phyloP scores from a whole-genome alignment of 2,329 filamentous ascomycete genomes.

The Alternaria sp. region DNA sequence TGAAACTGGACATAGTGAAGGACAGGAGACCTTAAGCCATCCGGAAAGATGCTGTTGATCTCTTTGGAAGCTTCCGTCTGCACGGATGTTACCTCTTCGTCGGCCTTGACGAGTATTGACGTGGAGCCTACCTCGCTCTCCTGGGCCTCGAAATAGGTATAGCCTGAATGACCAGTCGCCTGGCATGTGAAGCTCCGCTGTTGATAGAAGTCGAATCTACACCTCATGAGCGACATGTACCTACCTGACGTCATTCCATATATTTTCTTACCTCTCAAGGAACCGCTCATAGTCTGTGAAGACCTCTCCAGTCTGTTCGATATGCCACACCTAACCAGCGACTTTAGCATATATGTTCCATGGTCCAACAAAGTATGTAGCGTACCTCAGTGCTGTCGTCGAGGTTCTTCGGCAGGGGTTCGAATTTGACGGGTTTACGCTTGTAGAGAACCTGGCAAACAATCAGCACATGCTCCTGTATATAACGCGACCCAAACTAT shows the following conservation, averaged over 20 bases:
- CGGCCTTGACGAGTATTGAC: conserved; percentile 29
- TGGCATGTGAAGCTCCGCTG: conserved; percentile 94
- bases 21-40: conserved; percentile 87
- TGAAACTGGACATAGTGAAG: conserved; percentile 87
- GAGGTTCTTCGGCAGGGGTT: conserved; percentile 73
- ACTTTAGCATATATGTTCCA: conserved; percentile 35
- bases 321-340: conserved; percentile 79
- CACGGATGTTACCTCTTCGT: conserved; percentile 37
- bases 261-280: conserved; percentile 71
- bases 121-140: conserved; percentile 78
- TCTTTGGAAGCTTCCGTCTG: conserved; percentile 74
- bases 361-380: conserved; percentile 15
- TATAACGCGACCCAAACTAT: conserved; percentile 19
- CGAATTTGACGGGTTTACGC: conserved; percentile 88
- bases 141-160: conserved; percentile 91
- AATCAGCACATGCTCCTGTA: conserved; percentile 21
- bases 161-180: conserved; percentile 88
- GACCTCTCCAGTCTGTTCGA: conserved; percentile 86
- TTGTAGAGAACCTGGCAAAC: conserved; percentile 83
- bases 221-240: conserved; percentile 24
- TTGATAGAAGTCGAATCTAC: conserved; percentile 89
- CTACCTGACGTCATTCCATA: conserved; percentile 27
- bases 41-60: conserved; percentile 90
- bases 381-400: conserved; percentile 84
- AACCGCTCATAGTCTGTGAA: conserved; percentile 91